phyloP scores from a whole-genome alignment of 2,329 filamentous ascomycete species.

The Onygena corvina region DNA sequence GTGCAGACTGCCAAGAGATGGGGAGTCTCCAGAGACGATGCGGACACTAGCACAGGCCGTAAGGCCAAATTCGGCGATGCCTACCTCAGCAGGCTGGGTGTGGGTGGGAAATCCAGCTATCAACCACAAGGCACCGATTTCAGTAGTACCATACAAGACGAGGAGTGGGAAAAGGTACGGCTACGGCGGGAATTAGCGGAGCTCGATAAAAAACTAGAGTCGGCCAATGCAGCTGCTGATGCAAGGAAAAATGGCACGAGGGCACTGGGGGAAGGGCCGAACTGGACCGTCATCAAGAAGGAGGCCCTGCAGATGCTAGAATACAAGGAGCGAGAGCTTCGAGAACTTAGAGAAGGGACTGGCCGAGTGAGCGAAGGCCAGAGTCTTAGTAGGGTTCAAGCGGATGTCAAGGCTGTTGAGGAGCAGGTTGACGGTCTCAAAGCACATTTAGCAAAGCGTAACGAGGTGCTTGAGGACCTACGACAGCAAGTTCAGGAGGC shows the following conservation, averaged over 20 bases:
- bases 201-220: conserved; percentile 73
- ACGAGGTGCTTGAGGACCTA: conserved; percentile 64
- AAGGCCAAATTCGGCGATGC: conserved; percentile 98
- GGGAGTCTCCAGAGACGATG: conserved; percentile 50
- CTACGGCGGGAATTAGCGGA: conserved; percentile 86
- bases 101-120: conserved; percentile 62
- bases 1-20: conserved; percentile 60
- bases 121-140: conserved; percentile 84
- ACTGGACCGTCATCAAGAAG: conserved; percentile 82
- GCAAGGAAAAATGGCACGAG: conserved; percentile 42
- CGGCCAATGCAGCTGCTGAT: conserved; percentile 63
- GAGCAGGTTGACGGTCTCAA: conserved; percentile 91
- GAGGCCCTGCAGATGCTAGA: conserved; percentile 90
- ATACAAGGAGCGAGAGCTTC: conserved; percentile 71
- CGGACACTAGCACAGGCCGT: conserved; percentile 69
- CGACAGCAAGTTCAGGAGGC: conserved; percentile 76
- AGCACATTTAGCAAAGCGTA: conserved; percentile 62
- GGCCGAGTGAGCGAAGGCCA: conserved; percentile 50
- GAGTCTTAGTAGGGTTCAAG: conserved; percentile 61
- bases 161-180: conserved; percentile 94
- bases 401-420: conserved; percentile 79
- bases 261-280: conserved; percentile 51
- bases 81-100: conserved; percentile 79
- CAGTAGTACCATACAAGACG: conserved; percentile 65
- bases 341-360: conserved; percentile 56